Evolutionary conservation across 2,329 filamentous ascomycete genomes (phyloP).

Genomic region (Xylariaceae sp.): DNA sequence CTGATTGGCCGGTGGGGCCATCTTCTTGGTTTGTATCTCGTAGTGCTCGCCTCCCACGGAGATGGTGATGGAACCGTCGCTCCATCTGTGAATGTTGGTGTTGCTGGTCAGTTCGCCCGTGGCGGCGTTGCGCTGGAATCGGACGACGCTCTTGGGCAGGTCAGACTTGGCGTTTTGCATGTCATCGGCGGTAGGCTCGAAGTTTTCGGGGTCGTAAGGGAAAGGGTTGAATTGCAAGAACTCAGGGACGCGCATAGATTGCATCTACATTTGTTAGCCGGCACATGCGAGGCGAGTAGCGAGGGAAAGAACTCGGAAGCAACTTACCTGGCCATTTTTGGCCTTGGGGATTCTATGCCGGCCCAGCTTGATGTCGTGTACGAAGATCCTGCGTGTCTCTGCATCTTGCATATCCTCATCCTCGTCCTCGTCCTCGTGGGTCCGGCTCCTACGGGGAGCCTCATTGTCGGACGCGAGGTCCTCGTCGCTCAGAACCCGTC

Average conservation of each 20-base stretch:
- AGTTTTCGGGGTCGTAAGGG: slow-evolving; percentile 64
- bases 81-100: slow-evolving; percentile 72
- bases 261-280: slow-evolving; percentile 49
- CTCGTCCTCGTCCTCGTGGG: slow-evolving; percentile 44
- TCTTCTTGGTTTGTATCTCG: slow-evolving; percentile 67
- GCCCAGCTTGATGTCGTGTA: slow-evolving; percentile 63
- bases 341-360: slow-evolving; percentile 70
- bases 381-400: slow-evolving; percentile 53
- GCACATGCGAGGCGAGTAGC: not conserved
- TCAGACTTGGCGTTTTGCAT: slow-evolving; percentile 52
- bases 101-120: slow-evolving; percentile 71
- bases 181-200: slow-evolving; percentile 58
- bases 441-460: slow-evolving; percentile 39
- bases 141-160: slow-evolving; percentile 62
- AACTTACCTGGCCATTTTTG: slow-evolving; percentile 64
- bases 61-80: slow-evolving; percentile 73
- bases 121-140: slow-evolving; percentile 66
- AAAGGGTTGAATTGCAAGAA: slow-evolving; percentile 70
- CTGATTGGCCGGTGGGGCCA: slow-evolving; percentile 60
- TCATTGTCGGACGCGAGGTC: slow-evolving; percentile 53
- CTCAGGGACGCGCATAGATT: slow-evolving; percentile 67
- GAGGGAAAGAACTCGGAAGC: not conserved
- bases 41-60: slow-evolving; percentile 75
- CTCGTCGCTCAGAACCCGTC: slow-evolving; percentile 59
- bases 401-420: slow-evolving; percentile 40